Conservation (phyloP, 371 early-diverging fungal species). For the Rhizopus arrhizus region DNA sequence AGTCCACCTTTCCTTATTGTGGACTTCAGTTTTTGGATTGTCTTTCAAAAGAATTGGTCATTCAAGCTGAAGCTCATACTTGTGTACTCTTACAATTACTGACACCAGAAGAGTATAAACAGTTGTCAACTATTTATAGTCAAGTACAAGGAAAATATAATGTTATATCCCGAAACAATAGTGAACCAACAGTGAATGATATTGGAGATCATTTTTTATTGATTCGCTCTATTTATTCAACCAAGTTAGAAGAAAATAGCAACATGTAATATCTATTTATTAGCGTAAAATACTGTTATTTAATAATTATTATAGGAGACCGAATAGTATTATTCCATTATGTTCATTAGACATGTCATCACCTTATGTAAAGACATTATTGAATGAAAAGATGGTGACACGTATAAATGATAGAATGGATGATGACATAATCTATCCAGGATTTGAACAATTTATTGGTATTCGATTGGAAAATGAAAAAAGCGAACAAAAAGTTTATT, state of each 20-base stretch:
- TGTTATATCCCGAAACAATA: constrained; percentile 9
- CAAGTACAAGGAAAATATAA: constrained; percentile 12
- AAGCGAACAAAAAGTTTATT: constrained; percentile 21
- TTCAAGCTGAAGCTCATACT: constrained; percentile 16
- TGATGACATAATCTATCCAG: constrained; percentile 18
- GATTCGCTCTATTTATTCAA: constrained; percentile 1
- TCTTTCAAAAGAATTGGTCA: constrained; percentile 23
- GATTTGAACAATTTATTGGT: constrained; percentile 22
- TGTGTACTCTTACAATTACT: constrained; percentile 21
- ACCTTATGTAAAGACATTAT: constrained; percentile 23
- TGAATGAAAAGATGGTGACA: constrained; percentile 2
- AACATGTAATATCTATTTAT: not conserved
- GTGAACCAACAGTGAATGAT: constrained; percentile 5
- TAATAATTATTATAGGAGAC: constrained; percentile 2
- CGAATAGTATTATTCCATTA: constrained; percentile 21
- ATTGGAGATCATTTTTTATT: constrained; percentile 4
- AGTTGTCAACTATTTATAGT: constrained; percentile 15
- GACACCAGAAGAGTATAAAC: constrained; percentile 25
- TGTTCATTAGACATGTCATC: constrained; percentile 12
- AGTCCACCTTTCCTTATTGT: constrained; percentile 20
- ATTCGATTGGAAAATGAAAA: constrained; percentile 15
- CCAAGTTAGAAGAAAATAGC: not conserved
- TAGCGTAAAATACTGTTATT: not conserved
- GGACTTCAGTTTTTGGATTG: constrained; percentile 29
- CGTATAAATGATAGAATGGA: constrained; percentile 1